phyloP scores from a whole-genome alignment of 352 stramenopile genomes.

The Peronosclerospora sorghi region DNA sequence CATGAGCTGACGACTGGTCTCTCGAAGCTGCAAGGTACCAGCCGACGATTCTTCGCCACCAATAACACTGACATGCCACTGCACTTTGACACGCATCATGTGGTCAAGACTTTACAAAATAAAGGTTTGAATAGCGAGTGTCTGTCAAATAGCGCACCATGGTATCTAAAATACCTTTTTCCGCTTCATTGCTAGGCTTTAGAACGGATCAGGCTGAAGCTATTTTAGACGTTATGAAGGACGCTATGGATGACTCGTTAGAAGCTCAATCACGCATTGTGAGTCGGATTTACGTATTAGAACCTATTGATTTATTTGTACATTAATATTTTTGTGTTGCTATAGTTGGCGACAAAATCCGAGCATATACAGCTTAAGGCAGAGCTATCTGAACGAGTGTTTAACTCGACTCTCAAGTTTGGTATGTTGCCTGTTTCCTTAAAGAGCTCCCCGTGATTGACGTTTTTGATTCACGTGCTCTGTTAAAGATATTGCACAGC shows the following conservation, averaged over 20 bases:
- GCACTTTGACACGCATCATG: conserved; percentile 2
- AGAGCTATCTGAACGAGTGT: conserved; percentile 79
- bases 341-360: conserved; percentile 73
- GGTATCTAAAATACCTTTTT: neutral
- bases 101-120: neutral
- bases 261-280: conserved; percentile 60
- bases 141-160: neutral
- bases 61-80: conserved; percentile 11
- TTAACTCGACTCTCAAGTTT: conserved; percentile 86
- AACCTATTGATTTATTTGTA: too few species aligned
- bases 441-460: too few species aligned
- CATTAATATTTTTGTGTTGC: neutral
- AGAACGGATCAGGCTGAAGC: conserved; percentile 51
- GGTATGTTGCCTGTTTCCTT: conserved; percentile 23
- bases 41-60: conserved; percentile 12
- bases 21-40: conserved; percentile 7
- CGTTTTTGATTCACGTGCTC: neutral
- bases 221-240: conserved; percentile 76
- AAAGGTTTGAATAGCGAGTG: neutral
- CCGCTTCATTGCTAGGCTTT: conserved; percentile 38
- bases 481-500: conserved; percentile 71
- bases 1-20: neutral
- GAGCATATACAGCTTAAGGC: conserved; percentile 80
- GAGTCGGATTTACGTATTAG: conserved; percentile 10
- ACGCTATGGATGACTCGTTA: conserved; percentile 68